Conservation (phyloP, 768 basidiomycete species). For the Chalciporus sphaerocephalus region DNA sequence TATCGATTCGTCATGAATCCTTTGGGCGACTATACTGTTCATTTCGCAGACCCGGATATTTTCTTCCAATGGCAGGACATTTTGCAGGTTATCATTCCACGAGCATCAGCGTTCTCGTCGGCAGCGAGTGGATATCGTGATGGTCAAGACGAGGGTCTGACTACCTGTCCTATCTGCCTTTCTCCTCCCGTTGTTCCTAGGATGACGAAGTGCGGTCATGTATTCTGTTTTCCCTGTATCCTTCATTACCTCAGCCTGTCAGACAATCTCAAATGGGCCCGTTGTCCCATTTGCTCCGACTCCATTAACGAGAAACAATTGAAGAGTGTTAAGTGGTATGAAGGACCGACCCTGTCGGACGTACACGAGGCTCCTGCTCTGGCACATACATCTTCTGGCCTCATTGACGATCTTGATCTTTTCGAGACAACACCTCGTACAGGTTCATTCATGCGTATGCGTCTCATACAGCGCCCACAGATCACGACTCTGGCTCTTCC, state of each 20-base stretch:
- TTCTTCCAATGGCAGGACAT: conserved; percentile 97
- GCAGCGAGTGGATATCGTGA: conserved; percentile 46
- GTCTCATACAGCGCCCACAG: conserved; percentile 87
- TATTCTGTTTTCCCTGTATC: conserved; percentile 94
- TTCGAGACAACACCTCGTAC: conserved; percentile 42
- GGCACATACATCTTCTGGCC: conserved; percentile 45
- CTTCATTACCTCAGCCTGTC: conserved; percentile 84
- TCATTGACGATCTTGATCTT: conserved; percentile 27
- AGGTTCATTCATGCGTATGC: conserved; percentile 71
- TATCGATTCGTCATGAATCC: conserved; percentile 96
- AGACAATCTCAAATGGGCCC: conserved; percentile 78
- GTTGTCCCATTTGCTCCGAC: conserved; percentile 96
- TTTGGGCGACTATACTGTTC: conserved; percentile 84
- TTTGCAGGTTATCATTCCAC: conserved; percentile 89
- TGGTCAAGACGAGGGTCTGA: conserved; percentile 54
- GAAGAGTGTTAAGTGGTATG: conserved; percentile 90
- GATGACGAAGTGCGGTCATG: conserved; percentile 98
- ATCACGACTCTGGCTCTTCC: conserved; percentile 94
- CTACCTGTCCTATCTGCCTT: conserved; percentile 91
- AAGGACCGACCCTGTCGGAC: conserved; percentile 40
- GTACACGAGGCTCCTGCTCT: conserved; percentile 20
- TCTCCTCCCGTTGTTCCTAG: conserved; percentile 85
- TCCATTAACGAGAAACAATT: conserved; percentile 86
- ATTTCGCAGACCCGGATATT: conserved; percentile 97
- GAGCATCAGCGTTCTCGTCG: conserved; percentile 68